Evolutionary conservation across 441 rosid genomes (phyloP), one percentile per base, ranked within the genome.

Genomic region (Cnidoscolus chayamansa): DNA sequence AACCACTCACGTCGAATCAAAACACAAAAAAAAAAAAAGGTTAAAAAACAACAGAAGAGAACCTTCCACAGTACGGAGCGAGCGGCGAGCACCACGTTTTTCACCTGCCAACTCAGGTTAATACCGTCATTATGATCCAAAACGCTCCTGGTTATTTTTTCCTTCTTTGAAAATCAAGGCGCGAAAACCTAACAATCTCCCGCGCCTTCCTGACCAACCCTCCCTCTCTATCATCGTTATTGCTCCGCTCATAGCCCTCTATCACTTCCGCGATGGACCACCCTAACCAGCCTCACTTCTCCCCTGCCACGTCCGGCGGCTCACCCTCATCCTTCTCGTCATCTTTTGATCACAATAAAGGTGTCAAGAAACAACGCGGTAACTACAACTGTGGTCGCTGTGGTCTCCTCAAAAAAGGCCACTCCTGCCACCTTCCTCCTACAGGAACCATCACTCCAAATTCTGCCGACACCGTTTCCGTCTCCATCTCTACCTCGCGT

Each of bases 361-460:
- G 80, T 4, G 51, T 54, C 25, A 81, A 81, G 65, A 89, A 84
- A 67, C 83, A 86, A 10, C 94, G 98, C 4, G 99, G 98, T 55
- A 93, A 87, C 75, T 95, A 95, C 81, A 95, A 84, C 84, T 95
- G 99, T 58, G 86, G 98, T 76, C 85, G 98, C 20, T 95, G 99
- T 37, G 99, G 99, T 35, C 93, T 81, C 49, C 99, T 97, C 65
- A 95, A 95, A 82, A 95, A 88, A 71, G 97, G 99, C 72, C 98
- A 92, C 68, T 60, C 70, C 76, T 95, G 98, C 73, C 80, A 81
- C 72, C 9, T 86, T 25, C 48, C 70, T n/a, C 48, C 74, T 50
- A n/a, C 76, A 45, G 49, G 88, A 32, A 72, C 76, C 68, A 11
- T 57, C 13, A 59, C 72, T 75, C 84, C 78, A 30, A 40, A 69